These are phyloP conservation scores for Kluyveromyces marxianus DNA, from an alignment of 1,139 yeast genomes.

Conservation along the genomic window DNA sequence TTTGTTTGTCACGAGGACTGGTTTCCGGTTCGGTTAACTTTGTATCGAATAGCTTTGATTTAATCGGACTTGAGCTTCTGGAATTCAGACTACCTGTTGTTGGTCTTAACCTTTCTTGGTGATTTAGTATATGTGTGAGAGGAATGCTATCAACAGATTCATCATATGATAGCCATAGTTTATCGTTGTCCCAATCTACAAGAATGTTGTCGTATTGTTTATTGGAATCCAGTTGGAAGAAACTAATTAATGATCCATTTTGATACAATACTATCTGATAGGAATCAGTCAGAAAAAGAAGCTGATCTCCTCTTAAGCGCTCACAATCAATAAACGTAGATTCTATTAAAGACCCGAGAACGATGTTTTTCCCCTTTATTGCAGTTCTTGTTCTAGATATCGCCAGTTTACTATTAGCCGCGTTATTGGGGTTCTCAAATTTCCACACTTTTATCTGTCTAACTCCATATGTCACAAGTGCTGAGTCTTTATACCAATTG, in stretches of 20 bases:
- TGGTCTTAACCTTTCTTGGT: constrained; percentile 5
- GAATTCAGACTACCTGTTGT: not conserved
- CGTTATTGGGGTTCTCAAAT: constrained; percentile 5
- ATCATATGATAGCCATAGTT: constrained; percentile 5
- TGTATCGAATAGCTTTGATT: not conserved
- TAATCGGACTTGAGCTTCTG: constrained; percentile 2
- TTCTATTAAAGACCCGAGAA: constrained; percentile 6
- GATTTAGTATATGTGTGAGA: constrained; percentile 2
- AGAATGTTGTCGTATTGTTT: constrained; percentile 4
- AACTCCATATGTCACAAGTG: constrained; percentile 7
- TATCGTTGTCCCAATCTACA: constrained; percentile 5
- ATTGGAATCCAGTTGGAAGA: constrained; percentile 1
- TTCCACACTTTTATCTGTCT: constrained; percentile 9
- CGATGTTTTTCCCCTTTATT: constrained; percentile 9
- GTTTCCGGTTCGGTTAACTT: not conserved
- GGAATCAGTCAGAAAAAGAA: constrained; percentile 6
- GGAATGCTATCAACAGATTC: constrained; percentile 3
- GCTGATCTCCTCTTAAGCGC: constrained; percentile 3
- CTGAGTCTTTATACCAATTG: constrained; percentile 7
- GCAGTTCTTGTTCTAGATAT: constrained; percentile 5
- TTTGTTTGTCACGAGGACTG: not conserved
- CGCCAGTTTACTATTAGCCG: not conserved
- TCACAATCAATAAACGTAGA: constrained; percentile 8
- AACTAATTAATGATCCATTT: constrained; percentile 3
- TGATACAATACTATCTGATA: constrained; percentile 4